Conservation (phyloP, 1,139 yeast species). For the Debaryomyces singareniensis region DNA sequence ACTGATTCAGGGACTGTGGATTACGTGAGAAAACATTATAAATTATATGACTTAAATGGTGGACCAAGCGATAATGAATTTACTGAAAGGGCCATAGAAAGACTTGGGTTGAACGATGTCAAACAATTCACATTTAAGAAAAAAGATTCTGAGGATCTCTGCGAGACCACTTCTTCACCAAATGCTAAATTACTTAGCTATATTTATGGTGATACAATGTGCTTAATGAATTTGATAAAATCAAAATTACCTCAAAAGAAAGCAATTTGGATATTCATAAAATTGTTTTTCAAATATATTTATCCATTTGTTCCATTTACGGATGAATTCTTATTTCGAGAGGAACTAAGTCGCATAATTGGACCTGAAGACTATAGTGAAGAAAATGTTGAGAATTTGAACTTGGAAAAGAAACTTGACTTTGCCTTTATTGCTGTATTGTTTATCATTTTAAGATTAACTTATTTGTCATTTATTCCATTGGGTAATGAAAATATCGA, state of each 20-base stretch:
- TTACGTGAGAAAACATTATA: too few species aligned
- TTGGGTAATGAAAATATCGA: not conserved
- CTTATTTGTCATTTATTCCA: slow-evolving; percentile 29
- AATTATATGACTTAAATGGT: too few species aligned
- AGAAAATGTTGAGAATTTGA: slow-evolving; percentile 11
- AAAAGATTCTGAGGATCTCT: too few species aligned
- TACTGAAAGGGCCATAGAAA: too few species aligned
- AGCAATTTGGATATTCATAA: slow-evolving; percentile 34
- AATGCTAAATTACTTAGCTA: too few species aligned
- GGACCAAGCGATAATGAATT: too few species aligned
- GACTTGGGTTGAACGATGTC: too few species aligned
- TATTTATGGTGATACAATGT: too few species aligned
- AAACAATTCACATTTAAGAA: too few species aligned
- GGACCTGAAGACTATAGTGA: slow-evolving; percentile 19
- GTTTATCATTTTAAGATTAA: slow-evolving; percentile 34
- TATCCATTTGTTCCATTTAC: slow-evolving; percentile 39
- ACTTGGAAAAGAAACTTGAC: slow-evolving; percentile 34
- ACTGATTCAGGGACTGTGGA: slow-evolving; percentile 3
- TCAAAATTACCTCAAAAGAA: slow-evolving; percentile 28
- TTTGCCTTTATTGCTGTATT: slow-evolving; percentile 41
- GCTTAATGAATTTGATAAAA: too few species aligned
- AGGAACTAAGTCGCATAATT: slow-evolving; percentile 13
- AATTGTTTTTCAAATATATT: slow-evolving; percentile 30
- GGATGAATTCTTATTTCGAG: slow-evolving; percentile 23
- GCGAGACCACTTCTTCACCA: too few species aligned